A percentile compares a stretch with the other conserved stretches of the same genome.
Conservation (phyloP, 148 eudicot species). For the Persicaria maculosa region DNA sequence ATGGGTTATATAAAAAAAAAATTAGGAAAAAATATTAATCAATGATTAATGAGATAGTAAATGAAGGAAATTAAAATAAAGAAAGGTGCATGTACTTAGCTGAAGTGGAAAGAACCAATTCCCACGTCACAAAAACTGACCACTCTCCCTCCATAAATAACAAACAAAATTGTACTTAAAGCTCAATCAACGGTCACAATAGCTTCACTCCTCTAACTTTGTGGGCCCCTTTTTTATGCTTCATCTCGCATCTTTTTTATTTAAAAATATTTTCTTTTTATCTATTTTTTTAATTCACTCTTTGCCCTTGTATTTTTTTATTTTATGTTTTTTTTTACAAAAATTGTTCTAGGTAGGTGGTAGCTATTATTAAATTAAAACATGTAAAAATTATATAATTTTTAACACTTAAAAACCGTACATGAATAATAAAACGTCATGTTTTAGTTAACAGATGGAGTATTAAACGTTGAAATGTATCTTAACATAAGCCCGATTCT, state of each 20-base stretch:
- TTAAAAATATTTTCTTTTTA: neutral
- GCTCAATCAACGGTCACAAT: conserved; percentile 8
- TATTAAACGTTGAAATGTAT: too few relatives aligned
- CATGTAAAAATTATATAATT: too few relatives aligned
- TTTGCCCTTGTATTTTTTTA: too few relatives aligned
- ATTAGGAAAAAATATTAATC: neutral
- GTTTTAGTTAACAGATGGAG: too few relatives aligned
- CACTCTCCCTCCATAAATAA: neutral
- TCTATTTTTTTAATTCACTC: too few relatives aligned
- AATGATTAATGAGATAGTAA: conserved; percentile 8
- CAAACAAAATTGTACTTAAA: conserved; percentile 8
- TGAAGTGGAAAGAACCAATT: neutral
- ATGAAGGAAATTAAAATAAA: neutral
- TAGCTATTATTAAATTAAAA: too few relatives aligned
- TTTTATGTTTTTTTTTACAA: too few relatives aligned
- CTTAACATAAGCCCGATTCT: too few relatives aligned
- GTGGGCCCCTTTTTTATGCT: neutral
- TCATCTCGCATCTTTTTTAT: neutral
- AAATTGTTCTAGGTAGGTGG: too few relatives aligned
- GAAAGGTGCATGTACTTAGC: conserved; percentile 6
- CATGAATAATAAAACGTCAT: too few relatives aligned
- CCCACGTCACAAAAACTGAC: conserved; percentile 3
- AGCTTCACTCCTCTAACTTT: neutral
- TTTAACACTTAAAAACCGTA: too few relatives aligned
- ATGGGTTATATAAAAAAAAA: neutral